These are phyloP conservation scores for Acacia concinna DNA, from an alignment of 331 rosid species.

Conservation along the genomic window DNA sequence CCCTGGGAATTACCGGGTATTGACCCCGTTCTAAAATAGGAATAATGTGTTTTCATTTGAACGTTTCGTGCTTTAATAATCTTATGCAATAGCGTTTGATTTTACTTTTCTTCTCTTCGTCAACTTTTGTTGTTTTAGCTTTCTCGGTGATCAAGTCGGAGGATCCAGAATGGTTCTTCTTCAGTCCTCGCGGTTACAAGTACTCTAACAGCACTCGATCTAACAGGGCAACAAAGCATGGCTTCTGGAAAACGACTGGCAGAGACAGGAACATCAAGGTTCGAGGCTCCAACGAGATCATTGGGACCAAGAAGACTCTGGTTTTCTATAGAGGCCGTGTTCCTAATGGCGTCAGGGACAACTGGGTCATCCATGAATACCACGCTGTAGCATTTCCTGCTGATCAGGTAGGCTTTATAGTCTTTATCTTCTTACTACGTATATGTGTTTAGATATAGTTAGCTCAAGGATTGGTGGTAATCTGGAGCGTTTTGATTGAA, in stretches of 20 bases:
- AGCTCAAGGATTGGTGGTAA: not conserved
- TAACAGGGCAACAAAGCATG: constrained; percentile 40
- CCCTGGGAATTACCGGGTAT: constrained; percentile 56
- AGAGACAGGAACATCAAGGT: constrained; percentile 28
- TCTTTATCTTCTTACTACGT: not conserved
- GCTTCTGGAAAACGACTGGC: constrained; percentile 63
- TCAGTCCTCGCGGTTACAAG: constrained; percentile 35
- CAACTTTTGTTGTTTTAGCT: constrained; percentile 18
- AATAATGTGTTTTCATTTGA: not conserved
- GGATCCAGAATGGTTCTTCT: constrained; percentile 52
- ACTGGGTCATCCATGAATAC: constrained; percentile 63
- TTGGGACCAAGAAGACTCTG: constrained; percentile 55
- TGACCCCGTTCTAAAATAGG: not conserved
- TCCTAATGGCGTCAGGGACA: constrained; percentile 31
- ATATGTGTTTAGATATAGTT: not conserved
- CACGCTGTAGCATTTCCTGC: not conserved
- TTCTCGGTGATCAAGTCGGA: constrained; percentile 20
- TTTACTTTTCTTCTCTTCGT: not conserved
- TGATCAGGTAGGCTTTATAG: constrained; percentile 16
- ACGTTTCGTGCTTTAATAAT: not conserved
- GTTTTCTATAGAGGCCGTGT: constrained; percentile 43
- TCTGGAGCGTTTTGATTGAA: not conserved
- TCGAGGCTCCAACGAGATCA: constrained; percentile 2
- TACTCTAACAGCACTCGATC: constrained; percentile 9
- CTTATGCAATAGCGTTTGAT: not conserved